Base-by-base conservation (phyloP, 2,329 filamentous ascomycete genomes). In the Chaetomium sp. region DNA sequence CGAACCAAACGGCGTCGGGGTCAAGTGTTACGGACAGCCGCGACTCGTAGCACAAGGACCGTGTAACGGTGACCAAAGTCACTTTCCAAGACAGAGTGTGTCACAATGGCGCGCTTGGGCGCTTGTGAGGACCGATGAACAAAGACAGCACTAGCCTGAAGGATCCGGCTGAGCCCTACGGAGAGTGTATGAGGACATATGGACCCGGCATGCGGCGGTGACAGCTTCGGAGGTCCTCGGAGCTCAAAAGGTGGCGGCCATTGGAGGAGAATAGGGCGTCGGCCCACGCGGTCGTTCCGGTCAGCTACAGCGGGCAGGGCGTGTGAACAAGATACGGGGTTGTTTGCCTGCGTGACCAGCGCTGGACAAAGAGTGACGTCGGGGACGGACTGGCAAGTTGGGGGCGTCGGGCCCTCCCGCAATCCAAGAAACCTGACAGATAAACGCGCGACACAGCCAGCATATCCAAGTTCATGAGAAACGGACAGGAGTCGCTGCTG, bases 181-280 rank as follows among this genome's bases (percentile, higher is more conserved):
- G 19, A 19, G 42, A n/a, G 38, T 8, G 16, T 51, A 23, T 9
- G 10, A 12, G 10, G 4, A 21, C 45, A 10, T 13, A n/a, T 29
- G 54, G 8, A 38, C 31, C 54, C 16, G 45, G 23, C 53, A 63
- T 45, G 60, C 42, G 60, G 60, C 54, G n/a, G 53, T 57, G 53
- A 47, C 19, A 12, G 25, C 7, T 13, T 12, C 23, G 13, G 29
- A 13, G 29, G 21, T 5, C 29, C n/a, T 45, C 23, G 27, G n/a
- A 25, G 19, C 19, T 7, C 33, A 23, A n/a, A n/a, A 58, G 47
- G 29, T 13, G 59, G 19, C 12, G n/a, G 16, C 4, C 19, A 51
- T 51, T 57, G 29, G 60, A 23, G 29, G 31, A 6, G 9, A 29
- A 12, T 5, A 47, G 25, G 21, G 13, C 4, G 8, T 27, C 27